A percentile compares a stretch with the other conserved stretches of the same genome.
These are phyloP conservation scores for Colletotrichum higginsianum DNA, from an alignment of 2,329 filamentous ascomycete species.

Conservation along the genomic window DNA sequence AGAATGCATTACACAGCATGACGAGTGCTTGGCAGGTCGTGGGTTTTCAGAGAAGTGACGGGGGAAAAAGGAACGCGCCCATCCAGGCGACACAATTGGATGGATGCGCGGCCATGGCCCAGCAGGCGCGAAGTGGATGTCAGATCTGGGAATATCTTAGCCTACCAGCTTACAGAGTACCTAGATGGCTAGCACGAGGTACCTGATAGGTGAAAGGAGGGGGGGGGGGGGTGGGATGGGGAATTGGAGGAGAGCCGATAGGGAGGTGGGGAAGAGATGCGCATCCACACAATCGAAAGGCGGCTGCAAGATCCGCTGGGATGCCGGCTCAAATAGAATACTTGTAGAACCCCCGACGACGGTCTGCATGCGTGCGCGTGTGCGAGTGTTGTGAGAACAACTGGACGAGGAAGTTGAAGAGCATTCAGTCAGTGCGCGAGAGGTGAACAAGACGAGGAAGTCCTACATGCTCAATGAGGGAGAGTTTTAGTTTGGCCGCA, in stretches of 20 bases:
- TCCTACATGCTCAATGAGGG: no score
- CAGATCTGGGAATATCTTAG: slow-evolving; percentile 16
- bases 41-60: slow-evolving; percentile 19
- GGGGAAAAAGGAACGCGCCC: slow-evolving; percentile 27
- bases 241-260: neutral
- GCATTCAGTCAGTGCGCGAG: neutral
- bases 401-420: neutral
- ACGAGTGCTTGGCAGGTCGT: neutral
- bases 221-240: neutral
- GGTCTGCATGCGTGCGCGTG: neutral
- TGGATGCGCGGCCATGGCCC: slow-evolving; percentile 7
- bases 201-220: neutral
- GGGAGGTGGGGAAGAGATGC: neutral
- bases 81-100: slow-evolving; percentile 27
- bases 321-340: slow-evolving; percentile 7
- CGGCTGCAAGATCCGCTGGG: slow-evolving; percentile 12
- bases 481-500: no score
- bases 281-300: slow-evolving; percentile 3
- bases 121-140: slow-evolving; percentile 7
- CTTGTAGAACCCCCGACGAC: neutral
- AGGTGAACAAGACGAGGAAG: neutral
- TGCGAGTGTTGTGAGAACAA: neutral
- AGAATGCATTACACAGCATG: slow-evolving; percentile 14
- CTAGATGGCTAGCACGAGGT: no score
- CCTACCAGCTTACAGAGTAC: neutral